Evolutionary conservation across 352 stramenopile species (phyloP).

Genomic region (Phytopythium montanum): DNA sequence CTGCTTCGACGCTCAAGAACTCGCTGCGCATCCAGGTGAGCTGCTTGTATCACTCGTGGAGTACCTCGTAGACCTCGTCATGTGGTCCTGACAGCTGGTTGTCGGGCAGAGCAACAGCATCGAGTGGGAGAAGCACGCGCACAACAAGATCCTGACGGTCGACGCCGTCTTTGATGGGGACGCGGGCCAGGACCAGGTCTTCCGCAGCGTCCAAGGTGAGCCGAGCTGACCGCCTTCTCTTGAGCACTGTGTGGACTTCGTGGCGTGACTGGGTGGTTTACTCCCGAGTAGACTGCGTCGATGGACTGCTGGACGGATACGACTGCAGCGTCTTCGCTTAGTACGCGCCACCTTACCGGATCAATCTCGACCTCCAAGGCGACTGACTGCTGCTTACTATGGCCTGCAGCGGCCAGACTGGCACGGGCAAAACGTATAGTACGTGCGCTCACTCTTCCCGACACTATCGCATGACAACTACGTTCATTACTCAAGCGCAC

Average conservation of each 20-base stretch:
- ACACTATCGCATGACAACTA: neutral
- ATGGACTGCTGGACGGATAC: slow-evolving; percentile 55
- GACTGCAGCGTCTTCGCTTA: slow-evolving; percentile 76
- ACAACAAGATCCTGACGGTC: slow-evolving; percentile 47
- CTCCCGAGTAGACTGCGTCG: slow-evolving; percentile 39
- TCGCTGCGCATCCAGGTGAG: slow-evolving; percentile 35
- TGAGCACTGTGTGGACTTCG: neutral
- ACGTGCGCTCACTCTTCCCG: neutral
- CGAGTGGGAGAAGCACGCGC: slow-evolving; percentile 66
- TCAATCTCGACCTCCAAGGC: neutral
- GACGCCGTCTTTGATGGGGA: slow-evolving; percentile 46
- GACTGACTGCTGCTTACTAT: slow-evolving; percentile 4
- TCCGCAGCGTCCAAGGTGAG: slow-evolving; percentile 50
- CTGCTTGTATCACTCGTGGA: too few relatives aligned
- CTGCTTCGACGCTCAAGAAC: neutral
- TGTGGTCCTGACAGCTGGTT: neutral
- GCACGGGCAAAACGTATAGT: slow-evolving; percentile 72
- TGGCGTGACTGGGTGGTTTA: neutral
- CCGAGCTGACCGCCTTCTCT: too few relatives aligned
- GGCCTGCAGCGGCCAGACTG: slow-evolving; percentile 57
- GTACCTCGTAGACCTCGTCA: too few relatives aligned
- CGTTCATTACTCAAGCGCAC: neutral
- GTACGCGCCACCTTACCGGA: slow-evolving; percentile 15
- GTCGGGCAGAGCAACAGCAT: slow-evolving; percentile 33
- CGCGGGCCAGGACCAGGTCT: slow-evolving; percentile 38